Percentiles rank a stretch among this genome's conserved stretches.
Conservation (phyloP, 2,329 filamentous ascomycete genomes). For the Talaromyces sp. region DNA sequence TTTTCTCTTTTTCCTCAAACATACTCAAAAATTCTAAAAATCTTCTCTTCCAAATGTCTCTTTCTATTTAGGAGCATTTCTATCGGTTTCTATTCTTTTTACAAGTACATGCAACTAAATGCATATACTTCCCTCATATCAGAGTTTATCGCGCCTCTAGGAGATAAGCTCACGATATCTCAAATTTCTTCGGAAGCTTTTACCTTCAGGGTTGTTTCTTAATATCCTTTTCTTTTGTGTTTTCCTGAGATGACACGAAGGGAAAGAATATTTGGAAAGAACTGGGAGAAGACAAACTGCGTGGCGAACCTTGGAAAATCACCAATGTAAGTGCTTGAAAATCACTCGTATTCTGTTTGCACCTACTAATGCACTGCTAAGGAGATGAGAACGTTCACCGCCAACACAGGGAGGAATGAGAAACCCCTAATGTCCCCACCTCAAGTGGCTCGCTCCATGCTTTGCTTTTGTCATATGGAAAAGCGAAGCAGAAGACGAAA, state of each 20-base stretch:
- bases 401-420: background rate
- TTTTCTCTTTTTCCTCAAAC: background rate
- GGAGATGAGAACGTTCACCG: background rate
- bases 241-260: no score
- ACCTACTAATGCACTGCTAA: background rate
- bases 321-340: background rate
- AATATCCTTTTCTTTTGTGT: no score
- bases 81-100: background rate
- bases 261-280: no score
- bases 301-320: no score
- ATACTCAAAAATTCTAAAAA: no score
- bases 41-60: background rate
- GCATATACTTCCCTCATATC: background rate
- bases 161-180: background rate
- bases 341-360: background rate
- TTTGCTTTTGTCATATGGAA: no score
- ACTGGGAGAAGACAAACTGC: no score
- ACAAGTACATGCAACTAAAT: background rate
- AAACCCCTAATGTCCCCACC: background rate
- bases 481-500: no score
- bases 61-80: background rate
- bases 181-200: no score
- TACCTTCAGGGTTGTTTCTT: no score
- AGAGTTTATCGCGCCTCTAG: background rate
- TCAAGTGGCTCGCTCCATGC: background rate